Evolutionary conservation across 176 grass and related monocot species (phyloP), one percentile per base, ranked within the genome.

Genomic region (Paspalum notatum): DNA sequence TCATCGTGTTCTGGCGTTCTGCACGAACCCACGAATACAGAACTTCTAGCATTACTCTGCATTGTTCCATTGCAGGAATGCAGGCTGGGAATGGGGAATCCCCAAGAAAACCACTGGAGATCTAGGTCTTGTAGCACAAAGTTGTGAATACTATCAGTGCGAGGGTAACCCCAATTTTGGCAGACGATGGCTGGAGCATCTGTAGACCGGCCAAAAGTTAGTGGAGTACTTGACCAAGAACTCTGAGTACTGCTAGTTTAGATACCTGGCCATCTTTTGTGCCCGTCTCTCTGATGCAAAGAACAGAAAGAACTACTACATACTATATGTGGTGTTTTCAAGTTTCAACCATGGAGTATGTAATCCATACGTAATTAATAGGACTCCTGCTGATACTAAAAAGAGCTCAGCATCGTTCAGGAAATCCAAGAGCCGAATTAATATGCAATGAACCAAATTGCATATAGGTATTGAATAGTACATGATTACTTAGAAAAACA

Each of bases 201-300:
- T 51, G 40, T 5, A 75, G 65, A n/a, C n/a, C n/a, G n/a, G n/a
- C n/a, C n/a, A n/a, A n/a, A n/a, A n/a, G n/a, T n/a, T n/a, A n/a
- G n/a, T 38, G 43, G 85, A 56, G 76, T 97, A 89, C 65, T 89
- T 90, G 88, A 92, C 83, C 41, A 87, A 71, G 15, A 93, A 85
- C 62, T 84, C 75, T 0, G 93, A 97, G 68, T 88, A 90, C 3
- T 97, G 90, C 90, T 93, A 97, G 80, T 80, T 66, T 61, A 62
- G 43, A 14, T 32, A 32, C 32, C 32, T 32, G 32, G 32, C 2
- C 32, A 32, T 32, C 32, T 32, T 32, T 32, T 32, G 32, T 32
- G 2, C 3, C 32, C 3, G 32, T 32, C 32, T 32, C 32, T 32
- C 32, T 32, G 32, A 32, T 32, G 32, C 32, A 32, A 32, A 32